A percentile compares a stretch with the other conserved stretches of the same genome.
Conservation (phyloP, 768 basidiomycete genomes). For the Boletus reticulatus region DNA sequence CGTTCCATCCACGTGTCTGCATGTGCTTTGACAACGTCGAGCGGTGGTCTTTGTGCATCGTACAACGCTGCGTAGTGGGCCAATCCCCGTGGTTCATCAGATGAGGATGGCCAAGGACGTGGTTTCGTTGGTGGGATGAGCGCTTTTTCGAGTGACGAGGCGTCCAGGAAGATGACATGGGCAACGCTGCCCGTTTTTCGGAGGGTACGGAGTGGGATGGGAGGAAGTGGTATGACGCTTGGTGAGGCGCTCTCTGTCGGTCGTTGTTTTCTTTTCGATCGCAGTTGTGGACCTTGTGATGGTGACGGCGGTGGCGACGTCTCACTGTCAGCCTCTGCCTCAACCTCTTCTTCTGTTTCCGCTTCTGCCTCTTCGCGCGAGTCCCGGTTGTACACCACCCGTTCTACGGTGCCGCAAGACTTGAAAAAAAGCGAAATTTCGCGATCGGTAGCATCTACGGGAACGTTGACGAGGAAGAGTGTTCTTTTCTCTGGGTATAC, state of each 20-base stretch:
- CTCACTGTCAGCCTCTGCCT: conserved; percentile 12
- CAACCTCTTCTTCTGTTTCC: conserved; percentile 20
- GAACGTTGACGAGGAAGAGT: conserved; percentile 85
- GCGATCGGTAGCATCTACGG: conserved; percentile 82
- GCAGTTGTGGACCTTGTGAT: conserved; percentile 20
- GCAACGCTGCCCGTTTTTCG: conserved; percentile 65
- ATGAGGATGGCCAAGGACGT: conserved; percentile 59
- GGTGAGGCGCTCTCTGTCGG: conserved; percentile 37
- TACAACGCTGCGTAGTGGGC: conserved; percentile 69
- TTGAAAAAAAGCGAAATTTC: conserved; percentile 80
- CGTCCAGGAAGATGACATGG: conserved; percentile 71
- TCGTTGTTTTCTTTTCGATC: conserved; percentile 32
- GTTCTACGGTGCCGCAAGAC: conserved; percentile 72
- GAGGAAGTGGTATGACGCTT: conserved; percentile 60
- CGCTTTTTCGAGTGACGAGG: conserved; percentile 66
- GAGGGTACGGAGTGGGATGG: conserved; percentile 48
- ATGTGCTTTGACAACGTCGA: conserved; percentile 71
- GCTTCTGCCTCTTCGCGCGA: conserved; percentile 27
- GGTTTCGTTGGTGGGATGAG: conserved; percentile 51
- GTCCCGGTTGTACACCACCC: conserved; percentile 61
- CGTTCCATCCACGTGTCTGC: conserved; percentile 75
- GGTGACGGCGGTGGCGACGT: neutral
- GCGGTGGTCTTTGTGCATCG: conserved; percentile 66
- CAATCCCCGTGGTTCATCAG: conserved; percentile 63
- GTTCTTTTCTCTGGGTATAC: conserved; percentile 60